Base-by-base conservation (phyloP, 768 basidiomycete genomes). In the Podaxis mareebaensis region DNA sequence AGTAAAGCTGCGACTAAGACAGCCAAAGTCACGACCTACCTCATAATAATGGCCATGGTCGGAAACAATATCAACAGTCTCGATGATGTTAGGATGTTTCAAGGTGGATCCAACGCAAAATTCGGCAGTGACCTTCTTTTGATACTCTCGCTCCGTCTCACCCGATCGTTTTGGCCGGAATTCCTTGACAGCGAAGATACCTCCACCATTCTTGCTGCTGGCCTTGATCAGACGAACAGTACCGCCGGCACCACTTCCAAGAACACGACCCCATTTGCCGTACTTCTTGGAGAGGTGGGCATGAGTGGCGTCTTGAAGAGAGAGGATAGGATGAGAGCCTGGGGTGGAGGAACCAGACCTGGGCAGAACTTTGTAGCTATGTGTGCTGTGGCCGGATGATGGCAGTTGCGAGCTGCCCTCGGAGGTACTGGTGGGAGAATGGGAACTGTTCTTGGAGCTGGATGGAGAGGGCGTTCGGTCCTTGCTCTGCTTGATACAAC, bases 41-140 rank as follows among this genome's bases (percentile, higher is more conserved):
- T 99, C 96, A 79, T 99, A 99, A 76, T 93, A 99, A 72, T 97
- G 96, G 11, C 96, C 96, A 70, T 96, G 92, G 78, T 99, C 97
- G 64, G 89, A 92, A 60, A 99, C 94, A 75, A 99, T 99, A 74
- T 99, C 97, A 65, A 99, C 89, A 36, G 97, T 99, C 75, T 97
- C 88, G 74, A 99, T 99, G 75, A 99, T 94, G 70, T 99, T 99
- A 64, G 87, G 79, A 71, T 99, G 97, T 76, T 96, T 93, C 71
- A 99, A 81, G 49, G 92, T 92, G 24, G 91, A 92, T 63, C 97
- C 95, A 17, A 99, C 96, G 70, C 96, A 99, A 72, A 99, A 99
- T 75, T 99, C 97, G 28, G 96, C 96, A 1, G 96, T 97, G 62
- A 99, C 96, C 79, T 99, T 99, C 81, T 98, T 96, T 87, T 98